Evolutionary conservation across 2,329 filamentous ascomycete genomes (phyloP).

Genomic region (Mycogone perniciosa): DNA sequence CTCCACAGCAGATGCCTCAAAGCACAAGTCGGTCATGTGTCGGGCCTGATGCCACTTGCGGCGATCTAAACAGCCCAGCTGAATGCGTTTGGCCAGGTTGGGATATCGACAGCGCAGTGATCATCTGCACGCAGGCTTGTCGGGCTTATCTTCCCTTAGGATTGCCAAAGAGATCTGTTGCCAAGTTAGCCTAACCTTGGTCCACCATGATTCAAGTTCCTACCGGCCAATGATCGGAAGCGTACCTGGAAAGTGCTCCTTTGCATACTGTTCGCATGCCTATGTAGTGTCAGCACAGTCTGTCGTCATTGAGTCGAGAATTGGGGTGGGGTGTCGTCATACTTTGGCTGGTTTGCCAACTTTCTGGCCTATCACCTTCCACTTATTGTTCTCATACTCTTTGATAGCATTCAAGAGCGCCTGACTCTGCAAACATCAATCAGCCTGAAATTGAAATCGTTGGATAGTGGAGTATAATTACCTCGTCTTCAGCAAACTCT

Average conservation of each 20-base stretch:
- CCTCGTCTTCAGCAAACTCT: constrained; percentile 96
- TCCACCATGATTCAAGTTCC: constrained; percentile 8
- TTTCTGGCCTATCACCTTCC: constrained; percentile 95
- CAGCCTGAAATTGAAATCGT: constrained; percentile 8
- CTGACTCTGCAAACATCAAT: constrained; percentile 49
- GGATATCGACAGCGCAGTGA: constrained; percentile 5
- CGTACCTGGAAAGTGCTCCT: constrained; percentile 75
- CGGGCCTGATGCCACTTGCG: not conserved
- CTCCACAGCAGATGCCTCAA: not conserved
- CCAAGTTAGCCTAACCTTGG: constrained; percentile 24
- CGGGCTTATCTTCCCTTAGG: constrained; percentile 31
- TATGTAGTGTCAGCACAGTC: constrained; percentile 10
- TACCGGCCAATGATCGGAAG: constrained; percentile 20
- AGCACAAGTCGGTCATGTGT: not conserved
- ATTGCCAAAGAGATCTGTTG: constrained; percentile 33
- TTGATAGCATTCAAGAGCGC: constrained; percentile 90
- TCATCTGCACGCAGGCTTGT: constrained; percentile 2
- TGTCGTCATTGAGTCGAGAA: not conserved
- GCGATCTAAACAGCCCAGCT: constrained; percentile 1
- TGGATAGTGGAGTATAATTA: constrained; percentile 38
- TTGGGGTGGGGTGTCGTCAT: constrained; percentile 8
- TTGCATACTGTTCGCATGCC: constrained; percentile 74
- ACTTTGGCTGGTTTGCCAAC: constrained; percentile 94
- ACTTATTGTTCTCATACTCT: constrained; percentile 97
- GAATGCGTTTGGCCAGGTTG: constrained; percentile 1